Evolutionary conservation across 225 moss, liverwort and hornwort species (phyloP).

Genomic region (Anthoceros angustus): DNA sequence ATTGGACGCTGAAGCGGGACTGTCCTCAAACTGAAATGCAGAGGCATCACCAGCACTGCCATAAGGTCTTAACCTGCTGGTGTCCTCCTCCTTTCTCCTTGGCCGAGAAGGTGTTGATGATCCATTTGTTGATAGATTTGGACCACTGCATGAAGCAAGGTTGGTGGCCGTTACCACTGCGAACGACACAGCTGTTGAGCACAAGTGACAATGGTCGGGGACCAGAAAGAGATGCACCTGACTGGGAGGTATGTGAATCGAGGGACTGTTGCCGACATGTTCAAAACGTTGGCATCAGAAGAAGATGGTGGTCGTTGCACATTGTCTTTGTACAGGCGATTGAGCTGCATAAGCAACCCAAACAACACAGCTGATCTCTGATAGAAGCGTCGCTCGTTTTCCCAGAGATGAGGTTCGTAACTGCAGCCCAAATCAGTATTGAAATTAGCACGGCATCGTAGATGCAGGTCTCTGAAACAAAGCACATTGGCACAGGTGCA

Average conservation of each 20-base stretch:
- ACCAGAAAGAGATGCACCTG: constrained; percentile 24
- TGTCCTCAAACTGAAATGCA: constrained; percentile 42
- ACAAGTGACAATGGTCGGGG: neutral
- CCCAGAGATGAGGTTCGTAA: constrained; percentile 83
- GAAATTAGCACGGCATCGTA: neutral
- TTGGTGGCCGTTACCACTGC: neutral
- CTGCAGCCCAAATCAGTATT: constrained; percentile 17
- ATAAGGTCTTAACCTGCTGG: constrained; percentile 41
- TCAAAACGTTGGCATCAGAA: constrained; percentile 60
- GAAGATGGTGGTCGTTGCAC: constrained; percentile 31
- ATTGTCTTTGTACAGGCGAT: constrained; percentile 58
- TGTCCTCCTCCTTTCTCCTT: constrained; percentile 46
- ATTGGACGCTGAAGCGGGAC: constrained; percentile 35
- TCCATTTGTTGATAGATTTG: constrained; percentile 52
- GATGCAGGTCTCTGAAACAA: neutral
- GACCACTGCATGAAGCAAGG: constrained; percentile 30
- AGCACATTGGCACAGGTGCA: neutral
- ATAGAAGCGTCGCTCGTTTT: constrained; percentile 76
- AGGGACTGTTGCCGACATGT: constrained; percentile 67
- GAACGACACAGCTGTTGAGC: neutral
- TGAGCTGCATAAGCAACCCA: constrained; percentile 71
- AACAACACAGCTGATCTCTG: constrained; percentile 81
- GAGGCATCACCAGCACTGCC: constrained; percentile 46
- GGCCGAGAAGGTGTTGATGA: constrained; percentile 37
- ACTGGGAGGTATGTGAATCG: constrained; percentile 90